These are phyloP conservation scores for sunflower (Helianthus annuus) DNA, from an alignment of 129 eudicot genomes.

Conservation along the genomic window HanXRQr2.0-SUNRISE NC_035443.2:91707801-91708300, in stretches of 20 bases:
- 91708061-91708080: too few relatives aligned
- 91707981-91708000: background rate
- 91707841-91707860: constrained; percentile 38
- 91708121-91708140: too few relatives aligned
- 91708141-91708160: too few relatives aligned
- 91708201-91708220: too few relatives aligned
- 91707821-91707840: constrained; percentile 40
- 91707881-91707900: constrained; percentile 4
- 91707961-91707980: background rate
- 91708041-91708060: too few relatives aligned
- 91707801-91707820: constrained; percentile 25
- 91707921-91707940: background rate
- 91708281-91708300: too few relatives aligned
- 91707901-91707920: background rate
- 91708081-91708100: too few relatives aligned
- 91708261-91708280: too few relatives aligned
- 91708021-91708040: too few relatives aligned
- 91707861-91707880: constrained; percentile 22
- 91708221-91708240: background rate
- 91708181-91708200: too few relatives aligned
- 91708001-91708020: background rate
- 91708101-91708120: too few relatives aligned
- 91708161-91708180: too few relatives aligned
- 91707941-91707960: background rate
- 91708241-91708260: background rate